A percentile compares a stretch with the other conserved stretches of the same genome.
Evolutionary conservation across 2,329 filamentous ascomycete species (phyloP).

Genomic region (Hortaea sp.): DNA sequence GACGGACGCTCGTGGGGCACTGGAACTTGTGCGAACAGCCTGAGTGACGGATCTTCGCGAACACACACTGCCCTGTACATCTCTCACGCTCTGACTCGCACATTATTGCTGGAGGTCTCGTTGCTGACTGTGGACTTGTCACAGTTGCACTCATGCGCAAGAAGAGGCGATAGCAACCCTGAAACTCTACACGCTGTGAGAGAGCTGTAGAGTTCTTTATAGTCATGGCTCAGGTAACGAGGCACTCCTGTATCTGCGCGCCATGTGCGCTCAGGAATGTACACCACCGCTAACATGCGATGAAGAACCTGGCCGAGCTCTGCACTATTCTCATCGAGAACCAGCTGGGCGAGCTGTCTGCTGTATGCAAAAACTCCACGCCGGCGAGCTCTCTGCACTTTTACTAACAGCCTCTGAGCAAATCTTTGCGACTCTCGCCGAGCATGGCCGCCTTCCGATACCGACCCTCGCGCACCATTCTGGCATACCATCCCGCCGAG

Average conservation of each 20-base stretch:
- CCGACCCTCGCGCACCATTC: slow-evolving; percentile 61
- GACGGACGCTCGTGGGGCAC: background rate
- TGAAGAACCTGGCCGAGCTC: slow-evolving; percentile 60
- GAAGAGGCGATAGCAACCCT: slow-evolving; percentile 17
- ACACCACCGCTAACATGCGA: background rate
- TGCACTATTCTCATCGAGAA: slow-evolving; percentile 84
- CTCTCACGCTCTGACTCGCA: too few species aligned
- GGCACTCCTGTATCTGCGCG: background rate
- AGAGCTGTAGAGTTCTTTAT: slow-evolving; percentile 22
- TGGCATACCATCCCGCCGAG: slow-evolving; percentile 60
- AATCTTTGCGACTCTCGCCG: slow-evolving; percentile 70
- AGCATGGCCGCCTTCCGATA: slow-evolving; percentile 66
- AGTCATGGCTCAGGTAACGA: slow-evolving; percentile 4
- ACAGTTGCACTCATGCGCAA: slow-evolving; percentile 14
- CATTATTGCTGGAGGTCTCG: too few species aligned
- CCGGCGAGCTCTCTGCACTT: background rate
- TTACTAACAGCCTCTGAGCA: slow-evolving; percentile 44
- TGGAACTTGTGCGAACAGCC: background rate
- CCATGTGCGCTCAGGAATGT: slow-evolving; percentile 6
- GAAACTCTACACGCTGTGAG: slow-evolving; percentile 26
- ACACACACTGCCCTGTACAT: too few species aligned
- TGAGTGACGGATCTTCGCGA: too few species aligned
- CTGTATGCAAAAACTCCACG: slow-evolving; percentile 49
- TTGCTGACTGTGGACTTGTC: background rate
- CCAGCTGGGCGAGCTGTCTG: slow-evolving; percentile 80